Percentiles rank a stretch among this genome's conserved stretches.
These are phyloP conservation scores for Spencermartinsiella ligniputridi DNA, from an alignment of 1,139 yeast species.

Conservation along the genomic window DNA sequence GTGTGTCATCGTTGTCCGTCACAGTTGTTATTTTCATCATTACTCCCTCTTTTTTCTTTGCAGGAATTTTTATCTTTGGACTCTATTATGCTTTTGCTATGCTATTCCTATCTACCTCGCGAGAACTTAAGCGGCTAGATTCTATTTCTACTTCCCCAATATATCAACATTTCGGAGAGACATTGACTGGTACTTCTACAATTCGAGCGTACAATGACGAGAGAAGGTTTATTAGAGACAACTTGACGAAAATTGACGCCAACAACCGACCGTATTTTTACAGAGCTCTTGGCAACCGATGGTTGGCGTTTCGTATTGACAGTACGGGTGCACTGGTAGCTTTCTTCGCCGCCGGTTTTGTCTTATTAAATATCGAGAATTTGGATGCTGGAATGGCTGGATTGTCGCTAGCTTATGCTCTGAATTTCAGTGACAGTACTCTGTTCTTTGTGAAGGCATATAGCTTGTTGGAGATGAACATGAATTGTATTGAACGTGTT, in stretches of 20 bases:
- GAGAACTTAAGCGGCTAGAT: slow-evolving; percentile 55
- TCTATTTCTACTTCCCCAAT: slow-evolving; percentile 90
- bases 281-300: slow-evolving; percentile 93
- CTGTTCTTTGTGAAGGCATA: slow-evolving; percentile 89
- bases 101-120: slow-evolving; percentile 73
- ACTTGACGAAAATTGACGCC: slow-evolving; percentile 70
- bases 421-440: slow-evolving; percentile 82
- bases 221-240: slow-evolving; percentile 75
- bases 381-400: slow-evolving; percentile 96
- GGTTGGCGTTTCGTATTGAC: slow-evolving; percentile 86
- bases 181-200: slow-evolving; percentile 89
- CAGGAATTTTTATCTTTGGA: slow-evolving; percentile 61
- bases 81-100: slow-evolving; percentile 69
- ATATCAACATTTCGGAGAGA: slow-evolving; percentile 93
- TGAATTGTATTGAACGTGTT: slow-evolving; percentile 93
- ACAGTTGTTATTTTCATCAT: slow-evolving; percentile 69
- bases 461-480: slow-evolving; percentile 85
- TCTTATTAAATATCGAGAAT: slow-evolving; percentile 55
- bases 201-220: slow-evolving; percentile 96
- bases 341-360: slow-evolving; percentile 76
- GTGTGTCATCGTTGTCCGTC: slow-evolving; percentile 65
- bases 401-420: slow-evolving; percentile 85
- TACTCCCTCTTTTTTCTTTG: slow-evolving; percentile 78
- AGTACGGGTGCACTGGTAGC: slow-evolving; percentile 79
- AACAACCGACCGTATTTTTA: slow-evolving; percentile 91